phyloP scores from a whole-genome alignment of 176 grass and related monocot species.

The Hsuehochloa calcarea region DNA sequence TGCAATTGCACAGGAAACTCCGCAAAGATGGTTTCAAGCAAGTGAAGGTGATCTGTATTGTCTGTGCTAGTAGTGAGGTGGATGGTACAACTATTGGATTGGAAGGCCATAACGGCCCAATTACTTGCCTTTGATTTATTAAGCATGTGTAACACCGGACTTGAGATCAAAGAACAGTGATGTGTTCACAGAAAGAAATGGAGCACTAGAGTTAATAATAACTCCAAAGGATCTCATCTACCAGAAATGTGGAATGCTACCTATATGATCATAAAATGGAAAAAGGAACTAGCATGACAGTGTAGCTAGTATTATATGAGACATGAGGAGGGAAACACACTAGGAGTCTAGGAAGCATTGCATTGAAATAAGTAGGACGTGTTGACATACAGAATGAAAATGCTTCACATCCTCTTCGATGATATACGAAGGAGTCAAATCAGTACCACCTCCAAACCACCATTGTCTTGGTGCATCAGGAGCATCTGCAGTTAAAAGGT shows the following conservation, averaged over 20 bases:
- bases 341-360: neutral
- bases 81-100: neutral
- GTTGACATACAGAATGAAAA: slow-evolving; percentile 79
- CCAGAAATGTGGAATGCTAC: no score
- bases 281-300: no score
- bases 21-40: neutral
- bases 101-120: neutral
- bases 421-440: slow-evolving; percentile 92
- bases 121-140: neutral
- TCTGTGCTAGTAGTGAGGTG: neutral
- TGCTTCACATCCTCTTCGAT: slow-evolving; percentile 99
- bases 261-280: neutral
- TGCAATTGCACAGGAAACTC: neutral
- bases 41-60: neutral
- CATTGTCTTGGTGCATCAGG: slow-evolving; percentile 92
- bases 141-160: neutral
- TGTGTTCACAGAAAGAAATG: neutral
- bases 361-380: neutral
- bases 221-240: no score
- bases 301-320: neutral
- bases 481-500: slow-evolving; percentile 50
- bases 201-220: neutral
- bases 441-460: slow-evolving; percentile 99
- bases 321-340: neutral
- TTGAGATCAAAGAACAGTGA: neutral